Evolutionary conservation across 2,329 filamentous ascomycete species (phyloP).

Genomic region (Diaporthe citri): DNA sequence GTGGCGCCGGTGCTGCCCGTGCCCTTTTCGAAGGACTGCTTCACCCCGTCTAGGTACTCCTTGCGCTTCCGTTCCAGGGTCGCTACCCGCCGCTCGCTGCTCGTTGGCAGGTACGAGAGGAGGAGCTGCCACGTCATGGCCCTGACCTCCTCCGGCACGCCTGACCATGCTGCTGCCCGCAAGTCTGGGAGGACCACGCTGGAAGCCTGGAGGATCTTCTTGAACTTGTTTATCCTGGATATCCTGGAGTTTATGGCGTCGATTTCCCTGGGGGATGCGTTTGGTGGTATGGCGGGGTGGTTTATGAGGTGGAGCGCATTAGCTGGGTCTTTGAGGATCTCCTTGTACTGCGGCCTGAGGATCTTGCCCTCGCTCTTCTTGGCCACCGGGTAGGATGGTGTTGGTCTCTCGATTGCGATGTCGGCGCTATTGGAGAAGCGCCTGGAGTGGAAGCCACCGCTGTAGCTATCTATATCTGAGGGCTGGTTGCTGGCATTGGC

Average conservation of each 20-base stretch:
- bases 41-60: constrained; percentile 94
- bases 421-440: constrained; percentile 88
- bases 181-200: constrained; percentile 89
- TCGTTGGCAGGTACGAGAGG: constrained; percentile 95
- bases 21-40: constrained; percentile 76
- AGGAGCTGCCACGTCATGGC: constrained; percentile 99
- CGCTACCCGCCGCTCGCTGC: constrained; percentile 89
- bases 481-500: constrained; percentile 43
- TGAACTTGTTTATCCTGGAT: constrained; percentile 98
- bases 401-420: constrained; percentile 90
- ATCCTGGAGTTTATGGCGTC: constrained; percentile 90
- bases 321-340: constrained; percentile 88
- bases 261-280: constrained; percentile 84
- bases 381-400: constrained; percentile 85
- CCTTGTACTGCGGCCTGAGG: constrained; percentile 95
- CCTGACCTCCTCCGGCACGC: constrained; percentile 92
- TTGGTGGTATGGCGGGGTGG: constrained; percentile 80
- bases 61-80: constrained; percentile 95
- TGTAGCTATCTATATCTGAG: constrained; percentile 33
- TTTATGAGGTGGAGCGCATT: constrained; percentile 96
- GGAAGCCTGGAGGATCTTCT: constrained; percentile 91
- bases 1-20: constrained; percentile 54
- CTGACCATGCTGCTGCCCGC: constrained; percentile 90
- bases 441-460: constrained; percentile 39
- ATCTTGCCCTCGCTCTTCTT: constrained; percentile 96